These are phyloP conservation scores for Aspergillus neotritici DNA, from an alignment of 2,329 filamentous ascomycete genomes.

Conservation along the genomic window DNA sequence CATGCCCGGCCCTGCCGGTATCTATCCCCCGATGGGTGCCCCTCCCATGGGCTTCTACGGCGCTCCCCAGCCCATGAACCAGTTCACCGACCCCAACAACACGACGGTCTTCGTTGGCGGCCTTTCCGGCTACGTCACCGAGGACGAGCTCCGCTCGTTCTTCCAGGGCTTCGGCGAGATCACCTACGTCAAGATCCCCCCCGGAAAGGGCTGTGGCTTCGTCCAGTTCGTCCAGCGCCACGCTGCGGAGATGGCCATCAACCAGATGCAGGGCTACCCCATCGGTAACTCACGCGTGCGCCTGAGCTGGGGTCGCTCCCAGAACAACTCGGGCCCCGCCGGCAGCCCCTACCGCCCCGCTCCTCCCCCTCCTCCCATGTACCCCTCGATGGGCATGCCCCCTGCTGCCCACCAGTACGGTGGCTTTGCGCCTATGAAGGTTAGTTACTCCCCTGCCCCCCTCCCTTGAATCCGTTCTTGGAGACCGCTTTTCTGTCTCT, in stretches of 20 bases:
- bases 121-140: slow-evolving; percentile 94
- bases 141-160: slow-evolving; percentile 98
- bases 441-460: slow-evolving; percentile 29
- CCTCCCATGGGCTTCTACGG: slow-evolving; percentile 62
- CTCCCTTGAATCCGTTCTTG: slow-evolving; percentile 14
- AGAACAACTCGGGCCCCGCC: slow-evolving; percentile 97
- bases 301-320: slow-evolving; percentile 92
- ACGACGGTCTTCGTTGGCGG: slow-evolving; percentile 98
- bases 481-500: slow-evolving; percentile 13
- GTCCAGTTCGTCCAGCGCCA: slow-evolving; percentile 99
- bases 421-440: slow-evolving; percentile 64
- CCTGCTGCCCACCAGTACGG: slow-evolving; percentile 56
- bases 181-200: slow-evolving; percentile 99
- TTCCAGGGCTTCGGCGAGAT: slow-evolving; percentile 99
- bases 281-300: slow-evolving; percentile 98
- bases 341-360: slow-evolving; percentile 96
- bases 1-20: slow-evolving; percentile 54
- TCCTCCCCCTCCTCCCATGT: slow-evolving; percentile 66
- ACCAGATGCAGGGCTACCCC: slow-evolving; percentile 99
- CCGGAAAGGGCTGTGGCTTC: slow-evolving; percentile 97
- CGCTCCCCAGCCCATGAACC: slow-evolving; percentile 84
- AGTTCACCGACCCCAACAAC: slow-evolving; percentile 99
- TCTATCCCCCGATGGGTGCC: slow-evolving; percentile 63
- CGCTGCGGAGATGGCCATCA: slow-evolving; percentile 99
- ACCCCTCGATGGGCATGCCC: slow-evolving; percentile 64